These are phyloP conservation scores for Hysterium pulicare DNA, from an alignment of 2,329 filamentous ascomycete species.

Conservation along the genomic window DNA sequence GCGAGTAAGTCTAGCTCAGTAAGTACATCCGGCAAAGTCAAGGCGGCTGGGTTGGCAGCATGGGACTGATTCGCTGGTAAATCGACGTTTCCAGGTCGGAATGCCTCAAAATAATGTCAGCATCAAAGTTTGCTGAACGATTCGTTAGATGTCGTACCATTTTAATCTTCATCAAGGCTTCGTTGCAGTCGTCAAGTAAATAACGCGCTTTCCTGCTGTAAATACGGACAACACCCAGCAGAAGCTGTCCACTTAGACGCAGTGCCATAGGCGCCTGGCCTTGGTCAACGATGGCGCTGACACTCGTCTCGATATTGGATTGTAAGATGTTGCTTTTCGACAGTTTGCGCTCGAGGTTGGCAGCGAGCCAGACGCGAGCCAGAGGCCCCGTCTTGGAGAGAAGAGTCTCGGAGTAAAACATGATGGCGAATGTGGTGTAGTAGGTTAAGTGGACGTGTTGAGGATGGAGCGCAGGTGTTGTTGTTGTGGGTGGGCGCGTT, in stretches of 20 bases:
- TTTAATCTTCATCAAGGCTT: slow-evolving; percentile 96
- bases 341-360: slow-evolving; percentile 97
- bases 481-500: background rate
- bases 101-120: no score
- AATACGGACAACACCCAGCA: slow-evolving; percentile 94
- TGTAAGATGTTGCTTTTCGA: slow-evolving; percentile 95
- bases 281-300: slow-evolving; percentile 87
- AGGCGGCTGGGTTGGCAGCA: slow-evolving; percentile 76
- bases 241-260: slow-evolving; percentile 86
- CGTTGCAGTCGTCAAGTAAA: slow-evolving; percentile 93
- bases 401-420: slow-evolving; percentile 98
- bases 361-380: slow-evolving; percentile 96
- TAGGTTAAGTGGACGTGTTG: background rate
- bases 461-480: background rate
- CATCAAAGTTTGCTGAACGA: no score
- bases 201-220: slow-evolving; percentile 98
- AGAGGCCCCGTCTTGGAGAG: slow-evolving; percentile 95
- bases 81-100: slow-evolving; percentile 94
- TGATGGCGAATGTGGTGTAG: slow-evolving; percentile 39
- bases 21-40: slow-evolving; percentile 87
- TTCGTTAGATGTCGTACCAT: slow-evolving; percentile 64
- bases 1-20: slow-evolving; percentile 88
- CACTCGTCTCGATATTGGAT: slow-evolving; percentile 90
- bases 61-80: slow-evolving; percentile 75
- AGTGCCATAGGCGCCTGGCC: slow-evolving; percentile 79